Percentiles rank a stretch among this genome's conserved stretches.
These are phyloP conservation scores for Tillandsia leiboldiana DNA, from an alignment of 176 grass and related monocot species.

Conservation along the genomic window DNA sequence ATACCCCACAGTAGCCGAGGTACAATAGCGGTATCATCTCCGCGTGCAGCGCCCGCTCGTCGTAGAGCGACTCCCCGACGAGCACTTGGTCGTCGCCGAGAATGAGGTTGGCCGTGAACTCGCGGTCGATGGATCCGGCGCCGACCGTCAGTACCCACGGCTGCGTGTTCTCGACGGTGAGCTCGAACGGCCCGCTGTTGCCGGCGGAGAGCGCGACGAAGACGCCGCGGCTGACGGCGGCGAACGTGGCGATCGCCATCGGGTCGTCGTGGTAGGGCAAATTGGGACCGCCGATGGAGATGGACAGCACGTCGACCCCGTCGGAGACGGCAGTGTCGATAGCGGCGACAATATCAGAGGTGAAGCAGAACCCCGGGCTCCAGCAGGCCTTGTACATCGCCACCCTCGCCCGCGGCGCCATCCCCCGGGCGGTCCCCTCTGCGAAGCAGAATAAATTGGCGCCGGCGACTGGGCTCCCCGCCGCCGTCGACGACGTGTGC, in stretches of 20 bases:
- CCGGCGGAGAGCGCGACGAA: slow-evolving; percentile 16
- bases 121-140: slow-evolving; percentile 7
- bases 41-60: not conserved
- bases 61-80: slow-evolving; percentile 26
- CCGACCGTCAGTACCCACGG: slow-evolving; percentile 29
- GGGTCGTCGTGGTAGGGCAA: not conserved
- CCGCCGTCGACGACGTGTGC: slow-evolving; percentile 23
- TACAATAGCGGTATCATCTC: not conserved
- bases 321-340: slow-evolving; percentile 26
- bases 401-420: slow-evolving; percentile 16
- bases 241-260: slow-evolving; percentile 18
- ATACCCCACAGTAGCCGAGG: not conserved
- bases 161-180: slow-evolving; percentile 4
- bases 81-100: slow-evolving; percentile 19
- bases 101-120: slow-evolving; percentile 2
- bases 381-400: slow-evolving; percentile 39
- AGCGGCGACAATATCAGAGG: not conserved
- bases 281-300: not conserved
- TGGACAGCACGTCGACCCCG: slow-evolving; percentile 31
- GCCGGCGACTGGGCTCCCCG: not conserved
- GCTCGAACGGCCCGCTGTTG: not conserved
- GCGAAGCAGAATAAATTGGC: slow-evolving; percentile 6
- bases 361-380: rapidly evolving
- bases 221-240: slow-evolving; percentile 9
- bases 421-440: slow-evolving; percentile 3